phyloP scores from a whole-genome alignment of 1,284 basidiomycete species.

The Malassezia psittaci region DNA sequence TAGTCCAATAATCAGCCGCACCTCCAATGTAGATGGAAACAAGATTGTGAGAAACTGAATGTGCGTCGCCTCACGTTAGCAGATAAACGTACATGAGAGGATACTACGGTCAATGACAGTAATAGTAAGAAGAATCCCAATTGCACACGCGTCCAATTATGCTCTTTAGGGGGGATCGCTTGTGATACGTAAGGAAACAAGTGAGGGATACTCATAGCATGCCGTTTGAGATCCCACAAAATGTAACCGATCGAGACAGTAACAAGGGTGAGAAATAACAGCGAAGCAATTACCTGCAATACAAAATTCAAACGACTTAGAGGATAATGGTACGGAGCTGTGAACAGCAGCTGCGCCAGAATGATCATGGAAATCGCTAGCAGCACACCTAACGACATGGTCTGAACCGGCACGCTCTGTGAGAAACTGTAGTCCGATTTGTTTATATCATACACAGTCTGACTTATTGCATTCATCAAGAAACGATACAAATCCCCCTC shows the following conservation, averaged over 20 bases:
- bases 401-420: slow-evolving; percentile 73
- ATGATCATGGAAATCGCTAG: slow-evolving; percentile 78
- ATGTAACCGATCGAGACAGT: slow-evolving; percentile 10
- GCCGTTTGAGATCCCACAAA: slow-evolving; percentile 56
- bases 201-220: slow-evolving; percentile 77
- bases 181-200: slow-evolving; percentile 85
- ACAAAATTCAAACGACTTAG: slow-evolving; percentile 82
- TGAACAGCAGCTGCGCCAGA: slow-evolving; percentile 83
- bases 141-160: slow-evolving; percentile 60
- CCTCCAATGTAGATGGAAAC: slow-evolving; percentile 85
- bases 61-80: slow-evolving; percentile 63
- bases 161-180: slow-evolving; percentile 60
- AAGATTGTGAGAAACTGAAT: slow-evolving; percentile 94
- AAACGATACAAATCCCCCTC: no score
- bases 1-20: slow-evolving; percentile 71
- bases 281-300: slow-evolving; percentile 72
- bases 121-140: slow-evolving; percentile 75
- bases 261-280: slow-evolving; percentile 57
- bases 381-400: slow-evolving; percentile 75
- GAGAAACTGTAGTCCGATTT: background rate
- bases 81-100: slow-evolving; percentile 3
- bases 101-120: slow-evolving; percentile 60
- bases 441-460: no score
- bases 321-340: slow-evolving; percentile 92
- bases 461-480: no score